Base-by-base conservation (phyloP, 2,329 filamentous ascomycete species). In the Calonectria naviculata region DNA sequence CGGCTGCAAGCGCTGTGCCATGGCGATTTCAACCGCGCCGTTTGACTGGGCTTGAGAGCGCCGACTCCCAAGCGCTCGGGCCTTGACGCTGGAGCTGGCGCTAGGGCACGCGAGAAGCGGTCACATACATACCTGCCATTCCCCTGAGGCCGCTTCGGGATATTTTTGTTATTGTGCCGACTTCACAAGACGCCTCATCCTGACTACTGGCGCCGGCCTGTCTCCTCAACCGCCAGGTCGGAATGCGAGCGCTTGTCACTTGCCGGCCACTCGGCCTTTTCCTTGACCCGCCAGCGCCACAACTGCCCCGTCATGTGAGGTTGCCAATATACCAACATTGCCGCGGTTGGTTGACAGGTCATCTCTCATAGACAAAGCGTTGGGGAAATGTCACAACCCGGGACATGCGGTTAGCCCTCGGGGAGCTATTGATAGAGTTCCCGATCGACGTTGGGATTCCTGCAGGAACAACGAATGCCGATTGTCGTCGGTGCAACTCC, bases 1-100 rank as follows among this genome's bases (percentile, higher is more conserved):
- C 8, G 62, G 56, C 42, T 44, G 42, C 74, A 78, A 78, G 76
- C 75, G 76, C 76, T 75, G 76, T 70, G 68, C 71, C 70, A 72
- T 63, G 24, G 24, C 21, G 44, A 60, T 65, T 69, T 61, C 68
- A 68, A 56, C 13, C 29, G 71, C 68, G 74, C 58, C 65, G 72
- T 58, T 69, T 75, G 73, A 78, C 71, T 78, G 76, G 76, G 38
- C 70, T 66, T 64, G 41, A 60, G 56, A 63, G 54, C 2, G 28
- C 36, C 31, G 62, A 65, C 63, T 34, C 34, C 62, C 64, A 65
- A 71, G 70, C 65, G 68, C 68, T 63, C 54, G 36, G 68, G 46
- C 56, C 56, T 46, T 70, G 62, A 44, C 54, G 62, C 44, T 58
- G 31, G 19, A 52, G 61, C 26, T 49, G 54, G 58, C 68, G 62